Base-by-base conservation (phyloP, 495 filamentous ascomycete species). In the Xylaria cubensis region DNA sequence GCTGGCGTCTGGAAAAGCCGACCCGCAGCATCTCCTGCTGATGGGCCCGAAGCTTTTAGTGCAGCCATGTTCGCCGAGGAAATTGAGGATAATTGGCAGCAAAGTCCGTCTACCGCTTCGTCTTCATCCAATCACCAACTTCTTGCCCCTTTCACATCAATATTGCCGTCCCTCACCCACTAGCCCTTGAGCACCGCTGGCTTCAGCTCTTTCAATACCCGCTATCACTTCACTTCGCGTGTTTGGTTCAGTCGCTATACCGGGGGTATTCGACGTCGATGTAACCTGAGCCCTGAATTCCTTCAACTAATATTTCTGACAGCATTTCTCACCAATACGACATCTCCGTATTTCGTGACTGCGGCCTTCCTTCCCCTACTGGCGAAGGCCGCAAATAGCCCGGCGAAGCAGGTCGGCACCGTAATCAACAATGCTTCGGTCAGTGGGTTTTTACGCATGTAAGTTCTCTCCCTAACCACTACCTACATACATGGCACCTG, bases 311-410 rank as follows among this genome's bases (percentile, higher is more conserved):
- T 82, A 71, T 84, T 42, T 75, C 81, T 4, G 26, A n/a, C 76
- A 84, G 85, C 85, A 0, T 93, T 92, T 64, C 91, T 89, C 32
- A 92, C 93, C 75, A 93, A 95, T 79, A 92, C 93, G 64, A 92
- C 92, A 3, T 89, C 87, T 69, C 82, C 92, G 19, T 93, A 94
- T 75, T 83, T 85, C 64, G 77, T 78, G 13, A 84, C 84, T 1
- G 73, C 78, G 2, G 84, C 84, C 1, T 85, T 85, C 68, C 72
- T 85, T 17, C 84, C 84, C 0, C 78, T 86, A 6, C 74, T 85
- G 0, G 79, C 81, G 32, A 76, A 76, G 44, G 84, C 87, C 1
- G 84, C 80, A 12, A 82, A 86, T 73, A 68, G 78, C 2, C 79
- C 87, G 42, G 75, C 74, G n/a, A 85, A 85, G 42, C 89, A 83